phyloP scores from a whole-genome alignment of 768 basidiomycete genomes.

The Mycena galericulata region DNA sequence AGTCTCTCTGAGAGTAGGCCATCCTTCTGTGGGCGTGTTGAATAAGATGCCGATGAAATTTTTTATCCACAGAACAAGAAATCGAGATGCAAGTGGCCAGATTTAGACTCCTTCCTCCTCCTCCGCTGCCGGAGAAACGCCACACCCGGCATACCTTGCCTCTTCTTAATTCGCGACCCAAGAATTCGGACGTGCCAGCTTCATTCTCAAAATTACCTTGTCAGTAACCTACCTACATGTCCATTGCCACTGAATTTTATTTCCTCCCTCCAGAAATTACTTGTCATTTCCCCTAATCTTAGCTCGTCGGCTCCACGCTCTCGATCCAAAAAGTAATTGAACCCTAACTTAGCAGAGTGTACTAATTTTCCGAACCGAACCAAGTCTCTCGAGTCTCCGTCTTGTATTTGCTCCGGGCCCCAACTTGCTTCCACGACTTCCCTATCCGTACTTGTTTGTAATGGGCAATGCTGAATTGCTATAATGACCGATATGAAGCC shows the following conservation, averaged over 20 bases:
- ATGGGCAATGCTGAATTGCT: too few relatives aligned
- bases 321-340: too few relatives aligned
- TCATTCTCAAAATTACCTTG: constrained; percentile 27
- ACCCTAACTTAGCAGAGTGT: too few relatives aligned
- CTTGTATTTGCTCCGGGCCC: too few relatives aligned
- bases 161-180: background rate
- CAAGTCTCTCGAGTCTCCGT: too few relatives aligned
- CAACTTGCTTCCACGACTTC: too few relatives aligned
- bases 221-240: background rate
- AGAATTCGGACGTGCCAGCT: background rate
- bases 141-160: constrained; percentile 15
- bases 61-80: constrained; percentile 10
- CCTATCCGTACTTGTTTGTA: too few relatives aligned
- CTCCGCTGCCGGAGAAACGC: constrained; percentile 9
- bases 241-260: background rate
- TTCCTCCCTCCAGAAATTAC: background rate
- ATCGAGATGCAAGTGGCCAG: constrained; percentile 20
- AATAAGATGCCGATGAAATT: background rate
- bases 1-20: constrained; percentile 26
- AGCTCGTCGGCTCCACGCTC: too few relatives aligned
- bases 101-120: constrained; percentile 10
- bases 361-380: too few relatives aligned
- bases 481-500: too few relatives aligned
- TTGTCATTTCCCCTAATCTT: background rate
- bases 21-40: background rate